A percentile compares a stretch with the other conserved stretches of the same genome.
Evolutionary conservation across 2,329 filamentous ascomycete genomes (phyloP).

Genomic region (Epichloe elymi): DNA sequence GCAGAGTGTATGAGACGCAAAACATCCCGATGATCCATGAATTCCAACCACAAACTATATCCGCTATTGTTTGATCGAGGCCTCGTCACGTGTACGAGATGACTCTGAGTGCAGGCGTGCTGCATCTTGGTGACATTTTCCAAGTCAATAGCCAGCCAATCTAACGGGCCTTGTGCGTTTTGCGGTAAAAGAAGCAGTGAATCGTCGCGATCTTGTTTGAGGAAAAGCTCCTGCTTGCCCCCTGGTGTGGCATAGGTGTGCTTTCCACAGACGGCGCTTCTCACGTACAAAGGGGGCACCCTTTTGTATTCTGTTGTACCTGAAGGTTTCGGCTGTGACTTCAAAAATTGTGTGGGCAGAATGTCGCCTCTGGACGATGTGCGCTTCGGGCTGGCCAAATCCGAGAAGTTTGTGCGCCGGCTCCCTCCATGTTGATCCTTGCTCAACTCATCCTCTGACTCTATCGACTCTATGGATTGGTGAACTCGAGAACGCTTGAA

Average conservation of each 20-base stretch:
- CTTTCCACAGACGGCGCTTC: conserved; percentile 14
- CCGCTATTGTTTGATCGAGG: conserved; percentile 4
- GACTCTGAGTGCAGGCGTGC: conserved; percentile 9
- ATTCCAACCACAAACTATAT: conserved; percentile 11
- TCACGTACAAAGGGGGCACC: conserved; percentile 6
- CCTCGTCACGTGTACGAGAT: conserved; percentile 12
- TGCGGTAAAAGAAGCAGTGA: background rate
- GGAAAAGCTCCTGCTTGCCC: background rate
- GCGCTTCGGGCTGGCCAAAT: background rate
- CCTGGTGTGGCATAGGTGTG: conserved; percentile 1
- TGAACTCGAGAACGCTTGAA: conserved; percentile 8
- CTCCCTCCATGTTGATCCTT: conserved; percentile 5
- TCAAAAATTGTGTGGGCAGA: conserved; percentile 10
- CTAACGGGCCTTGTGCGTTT: background rate
- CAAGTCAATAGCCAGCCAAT: conserved; percentile 7
- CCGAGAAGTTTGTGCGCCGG: conserved; percentile 7
- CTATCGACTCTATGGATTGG: conserved; percentile 6
- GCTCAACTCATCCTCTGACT: conserved; percentile 20
- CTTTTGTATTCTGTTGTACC: background rate
- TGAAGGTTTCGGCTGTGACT: background rate
- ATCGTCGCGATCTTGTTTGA: background rate
- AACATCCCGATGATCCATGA: conserved; percentile 5
- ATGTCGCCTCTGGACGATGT: conserved; percentile 16
- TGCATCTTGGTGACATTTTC: conserved; percentile 1
- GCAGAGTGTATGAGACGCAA: background rate